phyloP scores from a whole-genome alignment of 2,329 filamentous ascomycete species.

The Alternaria alternata region DNA sequence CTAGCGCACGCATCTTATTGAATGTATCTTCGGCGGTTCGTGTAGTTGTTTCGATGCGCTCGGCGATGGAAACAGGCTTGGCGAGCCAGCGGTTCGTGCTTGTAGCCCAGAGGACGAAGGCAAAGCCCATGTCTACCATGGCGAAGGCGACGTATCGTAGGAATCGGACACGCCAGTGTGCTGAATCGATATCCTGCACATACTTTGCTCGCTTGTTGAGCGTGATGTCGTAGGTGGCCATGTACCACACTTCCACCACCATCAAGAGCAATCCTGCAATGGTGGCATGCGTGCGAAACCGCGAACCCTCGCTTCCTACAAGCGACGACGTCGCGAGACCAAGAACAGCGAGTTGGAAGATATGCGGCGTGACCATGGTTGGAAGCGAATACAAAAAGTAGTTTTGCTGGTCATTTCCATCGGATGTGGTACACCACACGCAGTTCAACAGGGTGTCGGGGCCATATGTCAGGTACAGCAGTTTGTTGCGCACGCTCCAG shows the following conservation, averaged over 20 bases:
- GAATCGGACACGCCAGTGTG: conserved; percentile 74
- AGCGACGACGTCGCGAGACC: conserved; percentile 77
- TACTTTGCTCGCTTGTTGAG: conserved; percentile 69
- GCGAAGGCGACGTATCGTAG: conserved; percentile 72
- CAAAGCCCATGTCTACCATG: conserved; percentile 69
- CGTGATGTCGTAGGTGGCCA: conserved; percentile 71
- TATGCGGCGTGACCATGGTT: conserved; percentile 75
- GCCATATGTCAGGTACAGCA: conserved; percentile 86
- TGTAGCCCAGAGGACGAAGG: conserved; percentile 74
- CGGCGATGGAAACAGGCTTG: conserved; percentile 66
- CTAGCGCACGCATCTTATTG: conserved; percentile 74
- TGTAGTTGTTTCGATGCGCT: conserved; percentile 70
- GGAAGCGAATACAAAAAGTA: conserved; percentile 87
- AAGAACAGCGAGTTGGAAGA: conserved; percentile 76
- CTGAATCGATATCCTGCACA: conserved; percentile 69
- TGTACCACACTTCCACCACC: conserved; percentile 70
- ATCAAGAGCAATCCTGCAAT: conserved; percentile 68
- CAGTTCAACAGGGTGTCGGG: conserved; percentile 77
- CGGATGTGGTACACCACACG: conserved; percentile 74
- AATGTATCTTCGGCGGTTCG: conserved; percentile 66
- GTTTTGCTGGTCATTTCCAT: conserved; percentile 67
- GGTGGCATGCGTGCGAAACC: conserved; percentile 77
- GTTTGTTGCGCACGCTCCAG: conserved; percentile 68
- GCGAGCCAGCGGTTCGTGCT: conserved; percentile 82
- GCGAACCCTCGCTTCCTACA: conserved; percentile 67